Percentiles rank a stretch among this genome's conserved stretches.
Evolutionary conservation across 306 rosid genomes (phyloP).

Genomic region (Fagus crenata): DNA sequence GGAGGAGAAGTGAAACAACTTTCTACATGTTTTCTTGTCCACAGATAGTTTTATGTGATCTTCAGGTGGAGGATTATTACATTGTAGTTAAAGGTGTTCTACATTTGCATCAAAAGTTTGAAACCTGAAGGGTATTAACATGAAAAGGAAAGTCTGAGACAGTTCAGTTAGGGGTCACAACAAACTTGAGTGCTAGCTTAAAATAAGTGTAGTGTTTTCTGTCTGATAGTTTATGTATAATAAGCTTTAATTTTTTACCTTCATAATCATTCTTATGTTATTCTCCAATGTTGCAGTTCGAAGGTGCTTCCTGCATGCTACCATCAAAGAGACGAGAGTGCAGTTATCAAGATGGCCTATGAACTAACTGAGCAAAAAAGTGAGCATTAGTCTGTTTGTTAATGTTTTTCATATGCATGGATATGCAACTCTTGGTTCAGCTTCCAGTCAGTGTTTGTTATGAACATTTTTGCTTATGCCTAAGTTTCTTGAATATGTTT

Average conservation of each 20-base stretch:
- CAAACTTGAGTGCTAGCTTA: background rate
- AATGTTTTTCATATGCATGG: background rate
- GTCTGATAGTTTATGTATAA: background rate
- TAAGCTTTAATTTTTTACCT: background rate
- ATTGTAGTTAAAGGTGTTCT: background rate
- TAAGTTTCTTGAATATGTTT: background rate
- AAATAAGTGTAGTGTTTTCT: background rate
- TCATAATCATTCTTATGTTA: background rate
- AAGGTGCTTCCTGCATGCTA: conserved; percentile 19
- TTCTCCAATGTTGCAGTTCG: conserved; percentile 26
- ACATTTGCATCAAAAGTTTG: background rate
- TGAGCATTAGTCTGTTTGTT: conserved; percentile 35
- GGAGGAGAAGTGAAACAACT: background rate
- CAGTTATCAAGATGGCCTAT: conserved; percentile 51
- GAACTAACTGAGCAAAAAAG: conserved; percentile 77
- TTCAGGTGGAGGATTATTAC: background rate
- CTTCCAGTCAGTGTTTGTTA: background rate
- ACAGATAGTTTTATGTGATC: background rate
- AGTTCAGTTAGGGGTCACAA: background rate
- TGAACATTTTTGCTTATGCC: background rate
- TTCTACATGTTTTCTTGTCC: background rate
- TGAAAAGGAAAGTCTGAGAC: background rate
- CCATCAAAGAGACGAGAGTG: conserved; percentile 18
- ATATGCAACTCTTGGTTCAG: background rate
- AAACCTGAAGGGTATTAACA: background rate